phyloP scores from a whole-genome alignment of 331 rosid species.

The Rosa hybrid region DNA sequence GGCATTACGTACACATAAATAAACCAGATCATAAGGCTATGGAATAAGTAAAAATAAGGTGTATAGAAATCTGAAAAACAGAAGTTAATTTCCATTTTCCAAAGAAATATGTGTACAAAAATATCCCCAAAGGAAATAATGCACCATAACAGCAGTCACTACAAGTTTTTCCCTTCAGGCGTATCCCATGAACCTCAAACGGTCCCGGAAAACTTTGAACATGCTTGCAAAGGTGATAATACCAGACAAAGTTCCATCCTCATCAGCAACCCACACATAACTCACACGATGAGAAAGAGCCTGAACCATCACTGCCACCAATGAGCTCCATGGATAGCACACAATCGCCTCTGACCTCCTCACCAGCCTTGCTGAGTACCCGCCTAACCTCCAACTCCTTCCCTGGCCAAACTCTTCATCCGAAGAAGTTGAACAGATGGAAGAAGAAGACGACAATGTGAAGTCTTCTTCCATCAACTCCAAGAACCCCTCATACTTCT shows the following conservation, averaged over 20 bases:
- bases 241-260: constrained; percentile 59
- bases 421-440: constrained; percentile 59
- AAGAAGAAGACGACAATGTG: constrained; percentile 50
- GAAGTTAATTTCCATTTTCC: background rate
- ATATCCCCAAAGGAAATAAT: background rate
- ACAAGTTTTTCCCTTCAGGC: background rate
- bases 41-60: background rate
- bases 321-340: constrained; percentile 76
- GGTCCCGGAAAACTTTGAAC: constrained; percentile 67
- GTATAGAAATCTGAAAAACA: background rate
- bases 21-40: background rate
- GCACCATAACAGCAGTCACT: background rate
- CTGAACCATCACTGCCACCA: constrained; percentile 90
- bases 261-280: constrained; percentile 81
- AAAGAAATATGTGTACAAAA: background rate
- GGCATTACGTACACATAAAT: background rate
- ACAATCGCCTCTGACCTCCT: constrained; percentile 73
- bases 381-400: constrained; percentile 52
- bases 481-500: constrained; percentile 44
- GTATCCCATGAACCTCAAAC: constrained; percentile 44
- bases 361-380: constrained; percentile 53
- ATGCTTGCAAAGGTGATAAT: constrained; percentile 62
- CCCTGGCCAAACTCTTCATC: constrained; percentile 62
- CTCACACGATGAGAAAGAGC: constrained; percentile 77
- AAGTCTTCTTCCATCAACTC: constrained; percentile 66